phyloP scores from a whole-genome alignment of 2,329 filamentous ascomycete genomes.

The Laburnicola sp. region DNA sequence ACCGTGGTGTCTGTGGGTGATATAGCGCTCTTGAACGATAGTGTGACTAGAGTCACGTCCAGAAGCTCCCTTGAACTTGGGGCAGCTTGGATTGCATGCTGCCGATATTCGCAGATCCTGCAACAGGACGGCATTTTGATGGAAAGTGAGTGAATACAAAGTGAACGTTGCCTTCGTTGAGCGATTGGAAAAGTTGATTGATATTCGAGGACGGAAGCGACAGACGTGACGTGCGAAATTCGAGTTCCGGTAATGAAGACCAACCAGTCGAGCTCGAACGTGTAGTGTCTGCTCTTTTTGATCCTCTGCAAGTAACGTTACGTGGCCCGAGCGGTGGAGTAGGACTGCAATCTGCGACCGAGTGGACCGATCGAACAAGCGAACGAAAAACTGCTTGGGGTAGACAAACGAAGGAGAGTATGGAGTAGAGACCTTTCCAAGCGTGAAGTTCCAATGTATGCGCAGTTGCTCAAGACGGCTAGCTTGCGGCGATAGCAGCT shows the following conservation, averaged over 20 bases:
- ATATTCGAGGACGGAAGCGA: not conserved
- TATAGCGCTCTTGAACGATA: slow-evolving; percentile 25
- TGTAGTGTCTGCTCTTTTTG: not conserved
- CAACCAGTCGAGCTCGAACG: too few species aligned
- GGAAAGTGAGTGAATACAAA: not conserved
- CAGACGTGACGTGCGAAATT: not conserved
- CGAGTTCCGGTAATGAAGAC: not conserved
- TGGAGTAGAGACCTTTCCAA: not conserved
- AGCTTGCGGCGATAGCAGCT: slow-evolving; percentile 1
- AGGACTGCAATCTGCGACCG: slow-evolving; percentile 14
- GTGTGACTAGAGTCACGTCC: slow-evolving; percentile 28
- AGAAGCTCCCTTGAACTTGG: slow-evolving; percentile 20
- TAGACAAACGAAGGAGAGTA: slow-evolving; percentile 1
- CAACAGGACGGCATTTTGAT: slow-evolving; percentile 24
- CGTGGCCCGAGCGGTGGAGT: slow-evolving; percentile 4
- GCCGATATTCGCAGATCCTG: slow-evolving; percentile 33
- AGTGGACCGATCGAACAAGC: slow-evolving; percentile 5
- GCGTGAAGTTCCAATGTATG: slow-evolving; percentile 1
- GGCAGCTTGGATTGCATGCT: slow-evolving; percentile 20
- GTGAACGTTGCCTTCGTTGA: slow-evolving; percentile 1
- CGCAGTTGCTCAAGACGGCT: not conserved
- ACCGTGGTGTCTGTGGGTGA: slow-evolving; percentile 8
- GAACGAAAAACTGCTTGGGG: not conserved
- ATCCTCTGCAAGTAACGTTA: slow-evolving; percentile 1
- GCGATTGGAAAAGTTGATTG: not conserved